A percentile compares a stretch with the other conserved stretches of the same genome.
Conservation (phyloP, 2,329 filamentous ascomycete genomes). For the Coniochaeta ligniaria region DNA sequence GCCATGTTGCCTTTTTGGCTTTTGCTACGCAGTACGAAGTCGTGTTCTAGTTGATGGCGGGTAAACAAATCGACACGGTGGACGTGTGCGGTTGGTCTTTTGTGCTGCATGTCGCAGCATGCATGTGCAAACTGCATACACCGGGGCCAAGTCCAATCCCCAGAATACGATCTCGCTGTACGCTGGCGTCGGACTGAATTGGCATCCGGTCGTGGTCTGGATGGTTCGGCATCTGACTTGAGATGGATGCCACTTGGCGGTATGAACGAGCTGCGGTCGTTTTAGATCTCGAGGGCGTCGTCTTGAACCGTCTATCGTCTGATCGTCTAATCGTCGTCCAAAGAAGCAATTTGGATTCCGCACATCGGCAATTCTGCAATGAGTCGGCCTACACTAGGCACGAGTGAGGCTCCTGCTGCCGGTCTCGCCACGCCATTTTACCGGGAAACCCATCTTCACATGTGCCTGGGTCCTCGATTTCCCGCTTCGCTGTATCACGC, state of each 20-base stretch:
- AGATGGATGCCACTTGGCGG: background rate
- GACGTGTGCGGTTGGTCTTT: background rate
- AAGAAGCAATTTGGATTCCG: too few species aligned
- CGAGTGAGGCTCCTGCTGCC: background rate
- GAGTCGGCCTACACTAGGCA: background rate
- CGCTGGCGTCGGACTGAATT: background rate
- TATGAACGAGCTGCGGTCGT: background rate
- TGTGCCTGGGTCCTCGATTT: background rate
- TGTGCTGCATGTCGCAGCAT: background rate
- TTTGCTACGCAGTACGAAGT: background rate
- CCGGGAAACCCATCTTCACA: background rate
- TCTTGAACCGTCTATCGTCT: background rate
- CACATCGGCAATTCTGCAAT: background rate
- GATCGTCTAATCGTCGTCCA: too few species aligned
- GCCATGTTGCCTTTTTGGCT: background rate
- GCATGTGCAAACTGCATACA: background rate
- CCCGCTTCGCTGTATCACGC: background rate
- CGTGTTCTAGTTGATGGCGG: background rate
- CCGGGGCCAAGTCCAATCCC: background rate
- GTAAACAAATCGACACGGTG: background rate
- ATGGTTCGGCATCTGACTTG: background rate
- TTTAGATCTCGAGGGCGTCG: background rate
- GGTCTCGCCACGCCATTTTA: background rate
- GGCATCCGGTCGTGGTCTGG: background rate
- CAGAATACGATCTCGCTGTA: background rate